phyloP scores from a whole-genome alignment of 2,329 filamentous ascomycete genomes.

The Epichloe sp. region DNA sequence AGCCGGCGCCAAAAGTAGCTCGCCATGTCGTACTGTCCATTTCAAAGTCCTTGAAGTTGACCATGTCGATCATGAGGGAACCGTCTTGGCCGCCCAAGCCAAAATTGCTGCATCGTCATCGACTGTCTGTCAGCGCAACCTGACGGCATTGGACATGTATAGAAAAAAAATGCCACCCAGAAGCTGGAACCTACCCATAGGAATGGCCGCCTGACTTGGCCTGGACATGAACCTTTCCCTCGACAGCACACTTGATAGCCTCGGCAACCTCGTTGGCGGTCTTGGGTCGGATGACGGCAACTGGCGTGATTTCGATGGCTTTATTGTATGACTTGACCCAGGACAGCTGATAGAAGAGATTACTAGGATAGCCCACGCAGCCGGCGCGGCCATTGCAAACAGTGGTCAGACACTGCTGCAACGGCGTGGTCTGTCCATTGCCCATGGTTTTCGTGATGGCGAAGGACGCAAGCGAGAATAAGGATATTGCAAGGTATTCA shows the following conservation, averaged over 20 bases:
- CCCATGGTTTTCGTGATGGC: conserved; percentile 24
- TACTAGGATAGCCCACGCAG: conserved; percentile 34
- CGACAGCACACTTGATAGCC: conserved; percentile 42
- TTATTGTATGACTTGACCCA: conserved; percentile 44
- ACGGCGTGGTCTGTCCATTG: conserved; percentile 24
- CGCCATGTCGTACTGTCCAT: conserved; percentile 40
- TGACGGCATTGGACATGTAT: no score
- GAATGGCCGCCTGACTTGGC: conserved; percentile 53
- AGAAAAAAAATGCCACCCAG: no score
- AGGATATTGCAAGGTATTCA: background rate
- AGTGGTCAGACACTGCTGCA: conserved; percentile 31
- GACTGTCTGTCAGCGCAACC: no score
- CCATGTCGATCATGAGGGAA: conserved; percentile 39
- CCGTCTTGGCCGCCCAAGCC: conserved; percentile 38
- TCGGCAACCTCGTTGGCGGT: conserved; percentile 40
- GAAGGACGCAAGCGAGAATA: background rate
- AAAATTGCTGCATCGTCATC: conserved; percentile 18
- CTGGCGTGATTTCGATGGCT: conserved; percentile 34
- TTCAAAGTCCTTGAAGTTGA: conserved; percentile 36
- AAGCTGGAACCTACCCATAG: conserved; percentile 34
- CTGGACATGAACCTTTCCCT: conserved; percentile 40
- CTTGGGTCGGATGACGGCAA: conserved; percentile 42
- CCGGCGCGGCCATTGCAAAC: conserved; percentile 30
- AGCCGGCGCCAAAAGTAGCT: conserved; percentile 42
- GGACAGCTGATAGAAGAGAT: conserved; percentile 29